Evolutionary conservation across 805 yeast species (phyloP), one percentile per base, ranked within the genome.

Genomic region (Ogataea ramenticola): DNA sequence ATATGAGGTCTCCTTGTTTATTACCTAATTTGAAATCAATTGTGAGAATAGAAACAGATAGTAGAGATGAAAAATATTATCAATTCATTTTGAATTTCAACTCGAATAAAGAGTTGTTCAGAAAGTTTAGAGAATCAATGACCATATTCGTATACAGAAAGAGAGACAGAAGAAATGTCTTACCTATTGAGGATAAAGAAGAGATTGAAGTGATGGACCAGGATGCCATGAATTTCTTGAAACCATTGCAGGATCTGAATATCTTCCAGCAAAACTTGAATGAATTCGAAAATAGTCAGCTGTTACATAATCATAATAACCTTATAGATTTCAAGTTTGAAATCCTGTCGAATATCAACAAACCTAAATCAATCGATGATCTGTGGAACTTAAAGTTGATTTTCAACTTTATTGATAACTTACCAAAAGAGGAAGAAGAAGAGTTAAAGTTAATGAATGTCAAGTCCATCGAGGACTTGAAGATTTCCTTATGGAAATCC

Each of bases 381-480:
- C 60, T 83, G 43, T 77, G 86, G 81, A 81, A 79, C 51, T 60
- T 83, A 46, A 74, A 74, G 46, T 57, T 84, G 41, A 59, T 84
- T 9, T 80, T 84, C 62, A 74, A 80, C 15, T 84, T 69, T 61
- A 70, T 76, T 35, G 86, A 82, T 44, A 60, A 64, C 40, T 49
- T 63, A 36, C 41, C 41, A 16, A 43, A 24, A 30, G 30, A 30
- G 21, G 46, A 67, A 33, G 52, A 52, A 24, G 11, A 7, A 29
- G 68, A 68, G 5, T 55, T 72, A 50, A 66, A 66, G 46, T 79
- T 71, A 50, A 53, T 81, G 38, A 66, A 70, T 15, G 50, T 69
- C 12, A 76, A 71, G 41, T 79, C 75, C 49, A 66, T 81, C 27
- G 86, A 80, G 48, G 58, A 58, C 39, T 56, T 81, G 47, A 79